Evolutionary conservation across 345 rosid species (phyloP), one percentile per base, ranked within the genome.

Genomic region (Brassica rapa): DNA sequence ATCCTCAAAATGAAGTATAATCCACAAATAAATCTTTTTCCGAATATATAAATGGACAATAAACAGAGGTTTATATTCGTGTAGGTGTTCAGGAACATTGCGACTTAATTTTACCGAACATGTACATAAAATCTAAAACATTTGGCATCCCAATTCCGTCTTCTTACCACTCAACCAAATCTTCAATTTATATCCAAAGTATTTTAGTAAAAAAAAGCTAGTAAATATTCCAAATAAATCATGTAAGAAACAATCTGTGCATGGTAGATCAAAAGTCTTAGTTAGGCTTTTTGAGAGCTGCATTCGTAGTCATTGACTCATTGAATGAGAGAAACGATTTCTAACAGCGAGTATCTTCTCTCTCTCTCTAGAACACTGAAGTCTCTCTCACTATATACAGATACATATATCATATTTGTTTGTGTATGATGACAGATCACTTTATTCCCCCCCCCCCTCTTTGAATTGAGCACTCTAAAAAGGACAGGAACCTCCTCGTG

Each of bases 401-500:
- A 27, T 19, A 32, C n/a, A 63, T 57, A 2, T 19, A 2, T 30
- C 55, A 6, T 71, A 9, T 63, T 11, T 65, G 2, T 66, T 7
- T 72, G 43, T 78, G 72, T 72, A 33, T 68, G 78, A 65, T 80
- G 83, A 76, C 80, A 75, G 73, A 66, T 67, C 74, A 76, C 77
- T 72, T 72, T 76, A 77, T 76, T 81, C 84, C 61, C 66, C 29
- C 4, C 30, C 0, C 19, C 76, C 56, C 64, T 0, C 56, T 51
- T n/a, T 60, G 70, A 76, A 81, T 61, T 71, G 77, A 81, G 84
- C 60, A 71, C 81, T 81, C 81, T 81, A 81, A 81, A 81, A 81
- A 77, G 84, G 81, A 77, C 77, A 59, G 3, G 80, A 76, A 76
- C 84, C 84, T 76, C 81, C 81, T 80, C 77, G 53, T 80, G 83